Conservation (phyloP, 345 rosid species). For the Raphanus raphanistrum region DNA sequence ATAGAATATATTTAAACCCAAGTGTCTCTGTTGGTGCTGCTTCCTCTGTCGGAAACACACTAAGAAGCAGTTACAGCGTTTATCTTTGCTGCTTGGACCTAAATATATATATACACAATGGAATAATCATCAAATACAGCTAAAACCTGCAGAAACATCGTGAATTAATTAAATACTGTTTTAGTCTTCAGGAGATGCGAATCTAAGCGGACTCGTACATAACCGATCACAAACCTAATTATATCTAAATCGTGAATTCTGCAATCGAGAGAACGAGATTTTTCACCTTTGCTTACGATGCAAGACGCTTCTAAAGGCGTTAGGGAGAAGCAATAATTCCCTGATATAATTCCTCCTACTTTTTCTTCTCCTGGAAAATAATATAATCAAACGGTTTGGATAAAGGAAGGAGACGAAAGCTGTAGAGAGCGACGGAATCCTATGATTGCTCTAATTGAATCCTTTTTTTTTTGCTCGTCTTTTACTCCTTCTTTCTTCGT, state of each 20-base stretch:
- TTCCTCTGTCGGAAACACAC: neutral
- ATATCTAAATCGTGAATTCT: neutral
- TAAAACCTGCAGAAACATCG: neutral
- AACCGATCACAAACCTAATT: neutral
- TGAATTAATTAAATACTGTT: no score
- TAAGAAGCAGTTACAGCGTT: neutral
- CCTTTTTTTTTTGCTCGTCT: neutral
- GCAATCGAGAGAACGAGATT: conserved; percentile 5
- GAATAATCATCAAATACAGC: conserved; percentile 3
- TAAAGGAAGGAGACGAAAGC: conserved; percentile 10
- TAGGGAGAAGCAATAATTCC: neutral
- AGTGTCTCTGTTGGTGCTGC: neutral
- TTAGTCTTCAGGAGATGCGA: neutral
- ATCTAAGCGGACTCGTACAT: neutral
- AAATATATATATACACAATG: conserved; percentile 5
- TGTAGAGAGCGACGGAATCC: conserved; percentile 25
- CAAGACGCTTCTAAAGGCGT: conserved; percentile 19
- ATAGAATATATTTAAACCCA: conserved; percentile 37
- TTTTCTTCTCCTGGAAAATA: neutral
- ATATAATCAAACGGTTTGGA: conserved; percentile 29
- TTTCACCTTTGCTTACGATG: conserved; percentile 34
- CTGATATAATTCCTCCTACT: neutral
- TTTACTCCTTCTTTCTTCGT: neutral
- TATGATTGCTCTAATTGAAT: neutral
- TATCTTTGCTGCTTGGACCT: conserved; percentile 10